These are phyloP conservation scores for Pyrenula aspistea DNA, from an alignment of 495 filamentous ascomycete genomes.

Conservation along the genomic window DNA sequence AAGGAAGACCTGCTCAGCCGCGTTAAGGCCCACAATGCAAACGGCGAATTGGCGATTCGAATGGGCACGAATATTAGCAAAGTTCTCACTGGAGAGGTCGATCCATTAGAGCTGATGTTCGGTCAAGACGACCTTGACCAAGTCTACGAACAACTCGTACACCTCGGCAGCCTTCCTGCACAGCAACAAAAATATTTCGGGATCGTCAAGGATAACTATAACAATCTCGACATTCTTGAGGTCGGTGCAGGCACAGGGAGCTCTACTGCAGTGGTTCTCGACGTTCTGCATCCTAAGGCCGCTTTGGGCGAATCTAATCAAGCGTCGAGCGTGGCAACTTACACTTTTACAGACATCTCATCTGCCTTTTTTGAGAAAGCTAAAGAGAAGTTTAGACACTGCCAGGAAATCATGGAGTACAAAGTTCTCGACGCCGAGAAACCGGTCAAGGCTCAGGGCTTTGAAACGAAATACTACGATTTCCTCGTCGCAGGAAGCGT, in stretches of 20 bases:
- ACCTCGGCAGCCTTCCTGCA: conserved; percentile 12
- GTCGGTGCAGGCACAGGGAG: conserved; percentile 43
- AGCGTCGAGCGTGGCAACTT: conserved; percentile 6
- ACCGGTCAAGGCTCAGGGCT: conserved; percentile 28
- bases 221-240: conserved; percentile 35
- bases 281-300: conserved; percentile 14
- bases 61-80: conserved; percentile 20
- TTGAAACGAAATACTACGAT: conserved; percentile 30
- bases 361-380: conserved; percentile 36
- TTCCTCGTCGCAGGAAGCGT: conserved; percentile 37
- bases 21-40: conserved; percentile 15
- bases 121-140: conserved; percentile 17
- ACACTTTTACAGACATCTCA: conserved; percentile 42
- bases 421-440: conserved; percentile 29
- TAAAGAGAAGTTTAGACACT: conserved; percentile 21
- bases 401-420: conserved; percentile 24
- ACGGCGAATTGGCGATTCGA: conserved; percentile 15
- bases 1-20: conserved; percentile 11
- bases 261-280: conserved; percentile 26
- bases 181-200: conserved; percentile 16
- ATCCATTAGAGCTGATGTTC: conserved; percentile 28
- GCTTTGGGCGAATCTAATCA: not conserved
- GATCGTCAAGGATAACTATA: conserved; percentile 21
- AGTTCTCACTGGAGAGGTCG: conserved; percentile 21
- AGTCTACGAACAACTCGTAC: conserved; percentile 19